Conservation (phyloP, 305 asterid genomes). For the Nicotiana rustica region DNA sequence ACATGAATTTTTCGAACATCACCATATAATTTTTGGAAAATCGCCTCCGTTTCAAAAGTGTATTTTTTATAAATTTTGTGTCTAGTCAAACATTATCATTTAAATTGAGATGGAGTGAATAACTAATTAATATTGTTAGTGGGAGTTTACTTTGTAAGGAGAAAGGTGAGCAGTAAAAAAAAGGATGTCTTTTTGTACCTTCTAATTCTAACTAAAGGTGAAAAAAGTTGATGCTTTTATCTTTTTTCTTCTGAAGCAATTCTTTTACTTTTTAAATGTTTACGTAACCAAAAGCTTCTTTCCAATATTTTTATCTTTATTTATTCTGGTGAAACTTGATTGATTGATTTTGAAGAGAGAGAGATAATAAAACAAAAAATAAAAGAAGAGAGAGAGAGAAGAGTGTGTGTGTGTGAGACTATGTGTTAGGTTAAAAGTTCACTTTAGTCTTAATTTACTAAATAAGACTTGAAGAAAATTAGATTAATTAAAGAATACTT, state of each 20-base stretch:
- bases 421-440: constrained; percentile 13
- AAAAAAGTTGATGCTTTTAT: not conserved
- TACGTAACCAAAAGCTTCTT: constrained; percentile 21
- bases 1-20: too few species aligned
- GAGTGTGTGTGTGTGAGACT: too few species aligned
- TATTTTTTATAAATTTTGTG: too few species aligned
- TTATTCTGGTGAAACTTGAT: constrained; percentile 19
- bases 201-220: not conserved
- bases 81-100: too few species aligned
- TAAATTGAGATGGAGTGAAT: too few species aligned
- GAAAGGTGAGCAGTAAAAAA: too few species aligned
- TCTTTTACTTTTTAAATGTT: constrained; percentile 20
- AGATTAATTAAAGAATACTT: constrained; percentile 8
- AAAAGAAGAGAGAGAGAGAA: not conserved
- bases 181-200: not conserved
- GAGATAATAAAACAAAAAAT: too few species aligned
- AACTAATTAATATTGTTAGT: too few species aligned
- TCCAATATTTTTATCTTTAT: not conserved
- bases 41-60: too few species aligned
- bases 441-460: constrained; percentile 20
- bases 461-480: not conserved
- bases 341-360: not conserved
- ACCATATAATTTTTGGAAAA: too few species aligned
- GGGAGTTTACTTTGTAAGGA: too few species aligned
- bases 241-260: constrained; percentile 29